Evolutionary conservation across 441 rosid genomes (phyloP), one percentile per base, ranked within the genome.

Genomic region (Croton setiger): DNA sequence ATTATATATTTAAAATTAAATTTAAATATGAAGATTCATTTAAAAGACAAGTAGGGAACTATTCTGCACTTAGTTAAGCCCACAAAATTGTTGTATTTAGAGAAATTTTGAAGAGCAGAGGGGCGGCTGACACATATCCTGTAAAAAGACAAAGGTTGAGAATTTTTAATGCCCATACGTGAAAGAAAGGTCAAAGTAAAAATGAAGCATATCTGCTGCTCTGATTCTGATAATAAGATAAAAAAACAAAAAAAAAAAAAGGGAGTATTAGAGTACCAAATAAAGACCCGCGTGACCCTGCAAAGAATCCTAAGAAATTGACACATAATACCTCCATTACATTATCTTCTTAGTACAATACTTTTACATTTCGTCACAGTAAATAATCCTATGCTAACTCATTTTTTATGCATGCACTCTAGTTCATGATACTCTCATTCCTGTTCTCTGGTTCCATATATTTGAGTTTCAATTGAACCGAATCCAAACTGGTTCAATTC

Each of bases 281-380:
- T 0, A 36, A 7, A 36, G 44, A n/a, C 5, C 44, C 62, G 62
- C 62, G 62, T 58, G 62, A 58, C 62, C 44, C 62, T 58, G 62
- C 62, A 58, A 35, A 58, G 62, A 1, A 36, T 58, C 62, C 44
- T 5, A 35, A 36, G 62, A 58, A 36, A 58, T 35, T 14, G 62
- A 58, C 62, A 43, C 21, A 14, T 58, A 58, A 36, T 44, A 35
- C 5, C 23, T 60, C 6, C 12, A 4, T 52, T 5, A 17, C 21
- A 14, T 10, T 2, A 52, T 7, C 9, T 5, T 5, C 21, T n/a
- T 18, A 27, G 31, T 27, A 18, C 55, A 14, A 4, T 48, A 6
- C 8, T 37, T 9, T 39, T 9, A 39, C 43, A 7, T 39, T 39
- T 1, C 43, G 1, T 39, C 11, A 39, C 43, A 39, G 43, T 39